Conservation (phyloP, 257 asterid genomes). For the Scutellaria barbata region DNA sequence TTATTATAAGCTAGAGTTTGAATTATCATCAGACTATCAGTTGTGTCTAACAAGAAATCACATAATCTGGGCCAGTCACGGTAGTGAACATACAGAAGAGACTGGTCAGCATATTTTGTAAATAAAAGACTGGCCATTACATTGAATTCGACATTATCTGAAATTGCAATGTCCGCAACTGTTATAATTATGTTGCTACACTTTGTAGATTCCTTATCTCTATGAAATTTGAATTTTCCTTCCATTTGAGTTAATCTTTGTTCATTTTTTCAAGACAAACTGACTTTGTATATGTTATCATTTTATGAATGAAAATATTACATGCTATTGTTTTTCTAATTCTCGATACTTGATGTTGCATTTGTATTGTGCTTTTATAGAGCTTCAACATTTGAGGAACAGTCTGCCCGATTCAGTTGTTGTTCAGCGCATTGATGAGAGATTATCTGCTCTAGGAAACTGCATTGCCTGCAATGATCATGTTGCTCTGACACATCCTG, state of each 20-base stretch:
- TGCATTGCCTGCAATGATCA: constrained; percentile 93
- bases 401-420: constrained; percentile 86
- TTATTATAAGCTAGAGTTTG: constrained; percentile 18
- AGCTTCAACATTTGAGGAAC: constrained; percentile 89
- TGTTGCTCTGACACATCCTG: constrained; percentile 92
- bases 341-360: constrained; percentile 28
- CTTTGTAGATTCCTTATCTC: neutral
- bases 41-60: constrained; percentile 12
- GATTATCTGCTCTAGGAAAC: constrained; percentile 89
- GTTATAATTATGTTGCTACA: constrained; percentile 10
- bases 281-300: neutral
- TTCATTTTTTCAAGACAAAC: neutral
- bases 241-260: neutral
- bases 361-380: constrained; percentile 38
- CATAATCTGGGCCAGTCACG: constrained; percentile 13
- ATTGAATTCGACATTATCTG: constrained; percentile 2
- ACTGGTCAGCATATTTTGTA: neutral
- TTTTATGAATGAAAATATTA: neutral
- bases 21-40: neutral
- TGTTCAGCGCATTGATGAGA: constrained; percentile 92
- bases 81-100: neutral
- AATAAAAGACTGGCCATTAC: neutral
- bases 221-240: neutral
- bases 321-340: constrained; percentile 4
- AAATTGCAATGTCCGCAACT: constrained; percentile 4